A percentile compares a stretch with the other conserved stretches of the same genome.
These are phyloP conservation scores for Paraphysoderma sedebokerense DNA, from an alignment of 371 early-diverging fungal species.

Conservation along the genomic window DNA sequence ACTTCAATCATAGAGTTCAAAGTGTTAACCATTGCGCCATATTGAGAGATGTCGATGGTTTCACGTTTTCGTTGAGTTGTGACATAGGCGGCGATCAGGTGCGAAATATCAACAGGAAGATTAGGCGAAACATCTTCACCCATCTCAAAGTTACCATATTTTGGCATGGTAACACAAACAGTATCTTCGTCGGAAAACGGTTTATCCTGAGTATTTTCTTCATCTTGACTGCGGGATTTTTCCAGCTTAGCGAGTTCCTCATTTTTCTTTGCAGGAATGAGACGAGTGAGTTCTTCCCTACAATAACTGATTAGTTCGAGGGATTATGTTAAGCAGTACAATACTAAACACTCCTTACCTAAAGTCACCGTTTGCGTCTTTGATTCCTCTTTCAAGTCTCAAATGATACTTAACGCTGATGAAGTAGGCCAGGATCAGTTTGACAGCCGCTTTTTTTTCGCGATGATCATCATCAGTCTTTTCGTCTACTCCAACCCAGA, in stretches of 20 bases:
- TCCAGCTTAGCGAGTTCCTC: not conserved
- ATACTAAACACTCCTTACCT: no score
- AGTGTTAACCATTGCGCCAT: not conserved
- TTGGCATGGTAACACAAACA: not conserved
- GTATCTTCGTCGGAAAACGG: not conserved
- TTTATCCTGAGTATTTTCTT: not conserved
- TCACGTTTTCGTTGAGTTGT: not conserved
- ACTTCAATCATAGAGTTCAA: constrained; percentile 27
- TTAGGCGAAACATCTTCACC: no score
- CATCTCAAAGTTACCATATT: not conserved
- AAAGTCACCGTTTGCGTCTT: constrained; percentile 19
- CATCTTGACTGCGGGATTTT: not conserved
- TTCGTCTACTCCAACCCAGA: constrained; percentile 42
- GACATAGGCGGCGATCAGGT: not conserved
- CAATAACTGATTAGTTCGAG: no score
- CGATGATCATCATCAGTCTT: constrained; percentile 23
- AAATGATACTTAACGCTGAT: constrained; percentile 51
- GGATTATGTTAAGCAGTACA: no score
- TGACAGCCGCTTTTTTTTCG: constrained; percentile 52
- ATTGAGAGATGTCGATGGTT: not conserved
- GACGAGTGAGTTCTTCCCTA: not conserved
- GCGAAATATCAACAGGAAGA: not conserved
- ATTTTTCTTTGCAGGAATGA: not conserved
- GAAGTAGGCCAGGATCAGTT: constrained; percentile 48
- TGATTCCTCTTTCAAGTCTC: constrained; percentile 39